Evolutionary conservation across 2,329 filamentous ascomycete genomes (phyloP), one percentile per base, ranked within the genome.

Genomic region (Graphilbum fragrans): DNA sequence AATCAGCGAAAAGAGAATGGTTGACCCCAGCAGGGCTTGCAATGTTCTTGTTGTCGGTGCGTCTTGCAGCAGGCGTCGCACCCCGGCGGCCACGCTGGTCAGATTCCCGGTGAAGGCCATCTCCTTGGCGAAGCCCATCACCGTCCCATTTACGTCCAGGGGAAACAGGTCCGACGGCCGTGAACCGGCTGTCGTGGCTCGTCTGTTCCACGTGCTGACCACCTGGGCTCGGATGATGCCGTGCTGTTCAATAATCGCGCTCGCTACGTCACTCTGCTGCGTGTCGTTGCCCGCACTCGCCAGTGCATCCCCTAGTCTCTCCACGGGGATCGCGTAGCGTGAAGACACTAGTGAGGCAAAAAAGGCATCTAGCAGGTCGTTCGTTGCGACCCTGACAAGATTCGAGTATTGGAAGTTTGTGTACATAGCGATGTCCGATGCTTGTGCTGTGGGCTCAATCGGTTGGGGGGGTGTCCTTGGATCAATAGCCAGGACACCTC

Each of bases 191-290:
- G 31, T 54, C 20, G 52, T 49, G 0, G 56, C 52, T 46, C 47
- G 50, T 4, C 58, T 53, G 41, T 46, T 51, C 32, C 50, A 53
- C 17, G 47, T 48, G 41, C 54, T 60, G 34, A 63, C 41, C 1
- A 54, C 53, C 40, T 63, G 61, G 0, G 61, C 51, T 11, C 57
- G 53, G 27, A 63, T 55, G 17, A 64, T 50, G 23, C 54, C 51
- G 43, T 64, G 61, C 38, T 64, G 61, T 18, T 46, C 46, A 16
- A 54, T 36, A 29, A 64, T 60, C 20, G 58, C 57, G 36, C 52
- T 35, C 33, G 16, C 8, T 17, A 18, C 33, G 9, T 34, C 32
- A 10, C 12, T 14, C 11, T 35, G 21, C 11, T 20, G n/a, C n/a
- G n/a, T n/a, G n/a, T n/a, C n/a, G n/a, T n/a, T n/a, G n/a, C n/a